A percentile compares a stretch with the other conserved stretches of the same genome.
Conservation (phyloP, 2,329 filamentous ascomycete genomes). For the Colletotrichum lini region DNA sequence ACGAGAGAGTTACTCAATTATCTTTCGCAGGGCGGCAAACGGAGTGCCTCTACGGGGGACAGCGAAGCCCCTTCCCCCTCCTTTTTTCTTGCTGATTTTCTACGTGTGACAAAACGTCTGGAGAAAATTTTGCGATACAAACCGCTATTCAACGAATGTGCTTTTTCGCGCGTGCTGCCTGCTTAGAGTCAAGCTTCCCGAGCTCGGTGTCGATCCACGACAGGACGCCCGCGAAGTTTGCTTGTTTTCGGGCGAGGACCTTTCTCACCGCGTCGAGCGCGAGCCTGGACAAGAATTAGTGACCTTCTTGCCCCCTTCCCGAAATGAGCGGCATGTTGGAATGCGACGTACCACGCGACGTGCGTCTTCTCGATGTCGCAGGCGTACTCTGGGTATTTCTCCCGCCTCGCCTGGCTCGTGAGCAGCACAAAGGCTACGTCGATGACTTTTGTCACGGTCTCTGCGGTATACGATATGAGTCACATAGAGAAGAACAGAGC, state of each 20-base stretch:
- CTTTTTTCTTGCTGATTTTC: too few species aligned
- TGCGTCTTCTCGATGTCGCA: slow-evolving; percentile 75
- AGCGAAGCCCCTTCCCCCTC: neutral
- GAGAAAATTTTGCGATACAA: neutral
- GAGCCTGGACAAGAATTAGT: slow-evolving; percentile 19
- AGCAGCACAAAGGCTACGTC: slow-evolving; percentile 76
- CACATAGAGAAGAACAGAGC: neutral
- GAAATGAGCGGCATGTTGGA: too few species aligned
- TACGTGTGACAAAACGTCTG: neutral
- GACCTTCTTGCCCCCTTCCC: too few species aligned
- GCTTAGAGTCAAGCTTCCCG: slow-evolving; percentile 22
- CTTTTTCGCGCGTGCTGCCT: slow-evolving; percentile 25
- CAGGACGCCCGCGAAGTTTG: slow-evolving; percentile 32
- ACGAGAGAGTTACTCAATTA: neutral
- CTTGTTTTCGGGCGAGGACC: slow-evolving; percentile 27
- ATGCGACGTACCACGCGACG: slow-evolving; percentile 68
- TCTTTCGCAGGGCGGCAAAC: neutral
- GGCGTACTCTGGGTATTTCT: slow-evolving; percentile 64
- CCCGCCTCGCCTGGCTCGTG: slow-evolving; percentile 65
- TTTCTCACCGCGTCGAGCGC: slow-evolving; percentile 33
- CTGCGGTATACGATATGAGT: slow-evolving; percentile 56
- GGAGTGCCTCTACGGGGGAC: neutral
- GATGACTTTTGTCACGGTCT: slow-evolving; percentile 76
- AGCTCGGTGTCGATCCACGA: slow-evolving; percentile 34
- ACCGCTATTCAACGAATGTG: neutral